phyloP scores from a whole-genome alignment of 2,329 filamentous ascomycete genomes.

The Akanthomyces uredinophilus region DNA sequence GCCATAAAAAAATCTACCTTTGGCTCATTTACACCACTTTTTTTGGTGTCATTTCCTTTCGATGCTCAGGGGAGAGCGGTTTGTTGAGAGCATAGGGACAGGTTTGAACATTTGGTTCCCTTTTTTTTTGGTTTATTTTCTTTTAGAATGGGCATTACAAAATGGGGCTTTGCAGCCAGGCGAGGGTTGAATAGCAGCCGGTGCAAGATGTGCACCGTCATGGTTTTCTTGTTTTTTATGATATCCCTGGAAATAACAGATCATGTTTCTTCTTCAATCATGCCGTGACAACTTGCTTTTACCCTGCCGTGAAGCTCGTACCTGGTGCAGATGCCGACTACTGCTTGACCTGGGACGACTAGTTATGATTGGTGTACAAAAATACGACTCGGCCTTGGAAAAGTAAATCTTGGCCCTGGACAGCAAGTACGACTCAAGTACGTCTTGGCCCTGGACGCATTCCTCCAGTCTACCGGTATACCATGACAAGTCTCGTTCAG shows the following conservation, averaged over 20 bases:
- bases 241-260: slow-evolving; percentile 9
- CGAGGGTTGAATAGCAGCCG: not conserved
- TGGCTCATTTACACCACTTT: too few species aligned
- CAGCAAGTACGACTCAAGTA: too few species aligned
- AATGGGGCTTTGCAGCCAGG: slow-evolving; percentile 5
- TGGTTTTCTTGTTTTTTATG: not conserved
- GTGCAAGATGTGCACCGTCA: not conserved
- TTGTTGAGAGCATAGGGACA: not conserved
- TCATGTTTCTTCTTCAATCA: not conserved
- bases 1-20: not conserved
- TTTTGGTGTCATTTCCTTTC: not conserved
- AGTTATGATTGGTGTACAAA: too few species aligned
- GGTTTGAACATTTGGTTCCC: not conserved
- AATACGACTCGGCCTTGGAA: too few species aligned
- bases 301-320: too few species aligned
- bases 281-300: not conserved
- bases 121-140: not conserved
- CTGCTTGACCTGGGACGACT: too few species aligned
- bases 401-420: too few species aligned
- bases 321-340: too few species aligned
- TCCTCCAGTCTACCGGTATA: too few species aligned
- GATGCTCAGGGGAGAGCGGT: not conserved
- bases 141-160: slow-evolving; percentile 1
- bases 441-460: too few species aligned
- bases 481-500: too few species aligned